Evolutionary conservation across 169 alveolate species (phyloP), one percentile per base, ranked within the genome.

Genomic region (Plasmodium vinckei): DNA sequence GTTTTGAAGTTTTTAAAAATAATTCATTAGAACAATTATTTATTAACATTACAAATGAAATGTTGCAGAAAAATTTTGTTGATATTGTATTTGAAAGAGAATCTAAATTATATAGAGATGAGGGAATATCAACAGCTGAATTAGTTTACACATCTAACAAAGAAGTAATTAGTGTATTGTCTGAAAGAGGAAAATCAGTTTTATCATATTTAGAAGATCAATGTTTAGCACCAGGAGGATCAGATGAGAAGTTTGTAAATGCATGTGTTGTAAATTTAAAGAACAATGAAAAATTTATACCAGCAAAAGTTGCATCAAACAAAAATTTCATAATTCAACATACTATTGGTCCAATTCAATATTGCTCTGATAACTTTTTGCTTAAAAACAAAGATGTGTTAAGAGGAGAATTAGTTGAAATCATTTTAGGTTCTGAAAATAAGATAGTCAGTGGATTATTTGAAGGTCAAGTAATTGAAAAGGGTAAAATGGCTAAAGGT

Each of bases 41-140:
- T 87, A 98, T 98, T 86, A 98, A 98, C 91, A 97, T 96, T 73
- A 96, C 99, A 17, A 98, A 98, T 92, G 99, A 98, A 92, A 97
- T 96, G 95, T 94, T 97, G 5, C 99, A 98, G 88, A 95, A 97
- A 77, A 94, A 97, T 68, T 98, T 96, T 91, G 98, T 98, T 9
- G 97, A 97, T 71, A 96, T 98, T 51, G 99, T 98, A 9, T 98
- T 99, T 88, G 98, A 98, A 91, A 95, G 97, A 75, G 99, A 98
- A 70, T 95, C 96, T 6, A 93, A 92, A 56, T 84, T 96, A 7
- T 96, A 96, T 87, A 88, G 46, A 21, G 93, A 87, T 9, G 98
- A 96, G 89, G 98, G 98, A 72, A 94, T 96, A 46, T 68, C 97
- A 9, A 69, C 96, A 21, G 95, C 97, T 65, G 95, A 94, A 56